phyloP scores from a whole-genome alignment of 306 rosid genomes.

The Vigna trinervia region DNA sequence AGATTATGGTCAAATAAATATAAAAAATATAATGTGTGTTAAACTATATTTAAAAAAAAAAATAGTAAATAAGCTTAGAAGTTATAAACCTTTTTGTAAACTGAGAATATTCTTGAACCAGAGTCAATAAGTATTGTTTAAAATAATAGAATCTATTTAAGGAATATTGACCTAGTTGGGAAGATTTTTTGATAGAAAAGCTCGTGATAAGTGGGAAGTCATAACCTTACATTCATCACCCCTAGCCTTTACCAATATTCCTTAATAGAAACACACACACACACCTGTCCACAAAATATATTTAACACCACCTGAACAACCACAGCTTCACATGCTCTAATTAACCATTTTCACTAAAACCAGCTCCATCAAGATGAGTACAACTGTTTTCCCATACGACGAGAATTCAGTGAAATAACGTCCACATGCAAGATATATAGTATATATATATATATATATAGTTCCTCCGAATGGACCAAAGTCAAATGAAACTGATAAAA shows the following conservation, averaged over 20 bases:
- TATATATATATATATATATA: too few species aligned
- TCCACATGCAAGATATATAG: slow-evolving; percentile 25
- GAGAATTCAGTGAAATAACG: slow-evolving; percentile 16
- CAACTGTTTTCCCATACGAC: slow-evolving; percentile 33
- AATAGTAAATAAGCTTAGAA: neutral
- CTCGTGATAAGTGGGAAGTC: neutral
- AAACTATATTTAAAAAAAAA: neutral
- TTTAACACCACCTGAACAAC: neutral
- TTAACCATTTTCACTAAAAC: neutral
- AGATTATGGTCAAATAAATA: too few species aligned
- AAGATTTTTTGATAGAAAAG: neutral
- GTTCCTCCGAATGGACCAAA: neutral
- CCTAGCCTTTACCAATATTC: neutral
- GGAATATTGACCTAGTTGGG: neutral
- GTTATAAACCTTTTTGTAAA: too few species aligned
- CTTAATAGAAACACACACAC: neutral
- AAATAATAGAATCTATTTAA: too few species aligned
- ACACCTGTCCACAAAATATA: neutral
- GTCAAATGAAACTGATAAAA: slow-evolving; percentile 14
- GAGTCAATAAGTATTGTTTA: too few species aligned
- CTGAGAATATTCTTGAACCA: neutral
- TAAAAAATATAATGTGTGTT: too few species aligned
- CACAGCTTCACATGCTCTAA: neutral
- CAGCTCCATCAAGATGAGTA: neutral
- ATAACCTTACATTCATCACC: neutral